Evolutionary conservation across 129 eudicot genomes (phyloP), one percentile per base, ranked within the genome.

Genomic region (Escallonia herrerae): DNA sequence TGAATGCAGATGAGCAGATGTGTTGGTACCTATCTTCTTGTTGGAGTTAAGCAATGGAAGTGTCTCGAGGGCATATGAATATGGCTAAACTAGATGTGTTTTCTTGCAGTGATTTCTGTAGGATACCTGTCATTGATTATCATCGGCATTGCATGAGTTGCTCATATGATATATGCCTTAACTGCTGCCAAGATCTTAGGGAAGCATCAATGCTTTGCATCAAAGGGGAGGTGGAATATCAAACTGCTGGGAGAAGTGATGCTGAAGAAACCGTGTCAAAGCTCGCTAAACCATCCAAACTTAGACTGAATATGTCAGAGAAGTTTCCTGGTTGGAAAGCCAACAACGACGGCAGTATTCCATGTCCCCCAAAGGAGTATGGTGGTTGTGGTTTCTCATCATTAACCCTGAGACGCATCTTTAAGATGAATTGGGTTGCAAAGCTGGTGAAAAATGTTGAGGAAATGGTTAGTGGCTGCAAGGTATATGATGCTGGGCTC

Each of bases 401-500:
- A 46, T 78, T 93, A 64, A 71, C 78, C 7, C 68, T 93, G 50
- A 84, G 69, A 72, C 87, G 99, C 65, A 93, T 88, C 73, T 93
- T 93, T 65, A 93, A 93, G 74, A 85, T 93, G 95, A 93, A 89
- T 64, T 93, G 99, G 99, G 96, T 93, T 66, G 99, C 99, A 15
- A 93, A 83, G 77, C 79, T 93, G 64, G 95, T 86, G 61, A 93
- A 93, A 82, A 86, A 85, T 78, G 90, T 80, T 5, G 99, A 86
- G 63, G 99, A 93, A 76, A 89, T 93, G 96, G 95, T 86, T 69
- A 83, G 76, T 69, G 99, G 99, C 70, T 93, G 99, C 57, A 86
- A 80, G 75, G 69, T 78, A 69, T 41, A 44, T 60, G 86, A 83
- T 62, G 70, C 69, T 58, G 67, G 67, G 54, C 57, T 58, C 55